These are phyloP conservation scores for Xylariomycetidae sp. DNA, from an alignment of 2,329 filamentous ascomycete species.

Conservation along the genomic window DNA sequence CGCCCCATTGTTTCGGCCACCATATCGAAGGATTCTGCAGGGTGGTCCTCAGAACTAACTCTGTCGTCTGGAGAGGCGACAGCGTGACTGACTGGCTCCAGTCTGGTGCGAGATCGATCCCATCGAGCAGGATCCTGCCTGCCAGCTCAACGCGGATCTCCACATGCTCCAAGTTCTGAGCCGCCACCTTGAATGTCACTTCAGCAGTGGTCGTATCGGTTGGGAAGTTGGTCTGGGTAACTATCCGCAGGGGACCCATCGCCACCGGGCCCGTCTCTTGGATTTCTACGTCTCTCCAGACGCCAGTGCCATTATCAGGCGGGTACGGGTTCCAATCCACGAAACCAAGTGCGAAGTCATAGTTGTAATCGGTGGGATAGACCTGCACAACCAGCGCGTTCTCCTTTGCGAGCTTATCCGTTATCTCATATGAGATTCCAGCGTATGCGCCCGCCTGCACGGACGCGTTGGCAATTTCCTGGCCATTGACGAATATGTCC, in stretches of 20 bases:
- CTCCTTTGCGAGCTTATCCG: slow-evolving; percentile 30
- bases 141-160: slow-evolving; percentile 32
- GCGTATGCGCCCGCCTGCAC: slow-evolving; percentile 53
- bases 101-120: slow-evolving; percentile 13
- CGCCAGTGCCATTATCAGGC: slow-evolving; percentile 57
- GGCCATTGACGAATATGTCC: slow-evolving; percentile 57
- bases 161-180: slow-evolving; percentile 35
- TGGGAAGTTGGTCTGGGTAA: slow-evolving; percentile 34
- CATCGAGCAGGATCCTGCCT: slow-evolving; percentile 31
- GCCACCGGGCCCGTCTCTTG: slow-evolving; percentile 49
- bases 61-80: slow-evolving; percentile 30
- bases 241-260: slow-evolving; percentile 39
- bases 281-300: slow-evolving; percentile 56
- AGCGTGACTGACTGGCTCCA: slow-evolving; percentile 33
- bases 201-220: slow-evolving; percentile 23
- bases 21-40: slow-evolving; percentile 47
- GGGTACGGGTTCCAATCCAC: slow-evolving; percentile 61
- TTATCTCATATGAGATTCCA: slow-evolving; percentile 53
- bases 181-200: slow-evolving; percentile 34
- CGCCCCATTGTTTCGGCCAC: slow-evolving; percentile 59
- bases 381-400: slow-evolving; percentile 52
- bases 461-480: slow-evolving; percentile 41
- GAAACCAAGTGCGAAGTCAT: slow-evolving; percentile 56
- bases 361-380: slow-evolving; percentile 55
- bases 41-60: slow-evolving; percentile 32